Base-by-base conservation (phyloP, 2,329 filamentous ascomycete species). In the Diaporthe sp. region DNA sequence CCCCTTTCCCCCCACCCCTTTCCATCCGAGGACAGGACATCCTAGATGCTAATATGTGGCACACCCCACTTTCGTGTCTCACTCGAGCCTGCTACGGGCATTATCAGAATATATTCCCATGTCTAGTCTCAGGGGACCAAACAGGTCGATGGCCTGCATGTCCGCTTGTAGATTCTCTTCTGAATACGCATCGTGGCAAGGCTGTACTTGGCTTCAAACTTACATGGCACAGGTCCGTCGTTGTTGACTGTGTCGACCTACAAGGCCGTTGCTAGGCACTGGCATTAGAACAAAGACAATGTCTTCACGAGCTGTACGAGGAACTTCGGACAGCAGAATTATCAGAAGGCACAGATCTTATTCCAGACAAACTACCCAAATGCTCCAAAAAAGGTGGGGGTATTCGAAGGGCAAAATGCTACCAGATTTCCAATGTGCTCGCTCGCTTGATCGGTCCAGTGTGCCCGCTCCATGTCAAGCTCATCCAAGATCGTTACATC, bases 371-470 rank as follows among this genome's bases (percentile, higher is more conserved):
- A 63, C 34, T 72, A 53, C 58, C 57, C 37, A 72, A 51, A 63
- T 72, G 42, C 70, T 72, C 44, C 13, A 51, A 60, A 61, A 60
- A 60, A 20, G 10, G 34, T 39, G n/a, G 60, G 70, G 71, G 71
- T 72, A 72, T 72, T 53, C 71, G 58, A 72, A 72, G 31, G 42
- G 22, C 34, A 53, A 63, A 63, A 63, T 72, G 57, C 47, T 61
- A 72, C n/a, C 70, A 63, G 57, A 63, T 53, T 37, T 37, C 58
- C n/a, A 42, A 44, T n/a, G 55, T 61, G 44, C 47, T 53, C 47
- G 42, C 57, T 49, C 34, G 47, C 44, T 53, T 34, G 49, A 15
- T 60, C 37, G 57, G 34, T 39, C 39, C 60, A 63, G 60, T 44
- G 39, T 68, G 47, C 47, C 47, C 63, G 31, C 42, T 39, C 22